phyloP scores from a whole-genome alignment of 345 rosid species.

The Dipteronia dyeriana region DNA sequence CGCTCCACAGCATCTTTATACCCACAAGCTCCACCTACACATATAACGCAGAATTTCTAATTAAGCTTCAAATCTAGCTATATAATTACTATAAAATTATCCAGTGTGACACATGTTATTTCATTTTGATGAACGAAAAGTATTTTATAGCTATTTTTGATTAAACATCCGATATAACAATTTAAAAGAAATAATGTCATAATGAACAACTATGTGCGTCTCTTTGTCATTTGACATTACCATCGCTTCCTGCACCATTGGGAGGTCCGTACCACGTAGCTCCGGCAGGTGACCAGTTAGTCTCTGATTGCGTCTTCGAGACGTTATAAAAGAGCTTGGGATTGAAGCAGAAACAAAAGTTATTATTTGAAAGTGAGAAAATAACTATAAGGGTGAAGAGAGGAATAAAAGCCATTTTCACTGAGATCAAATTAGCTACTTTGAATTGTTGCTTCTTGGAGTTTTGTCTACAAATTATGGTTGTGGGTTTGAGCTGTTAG shows the following conservation, averaged over 20 bases:
- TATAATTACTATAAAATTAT: background rate
- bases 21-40: constrained; percentile 77
- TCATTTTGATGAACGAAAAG: too few relatives aligned
- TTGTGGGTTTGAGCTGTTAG: background rate
- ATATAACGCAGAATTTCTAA: background rate
- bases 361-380: constrained; percentile 7
- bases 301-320: constrained; percentile 13
- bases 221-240: constrained; percentile 26
- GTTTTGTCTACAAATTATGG: background rate
- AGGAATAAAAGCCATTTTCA: background rate
- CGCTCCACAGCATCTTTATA: constrained; percentile 41
- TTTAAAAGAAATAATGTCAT: too few relatives aligned
- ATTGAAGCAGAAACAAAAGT: constrained; percentile 37
- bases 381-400: background rate
- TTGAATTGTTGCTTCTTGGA: background rate
- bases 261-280: constrained; percentile 72
- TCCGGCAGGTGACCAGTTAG: constrained; percentile 45
- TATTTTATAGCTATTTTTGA: too few relatives aligned
- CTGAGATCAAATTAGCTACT: background rate
- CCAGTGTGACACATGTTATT: background rate
- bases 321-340: constrained; percentile 37
- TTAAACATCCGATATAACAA: too few relatives aligned
- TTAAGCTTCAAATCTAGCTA: background rate
- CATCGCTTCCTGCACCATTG: constrained; percentile 50
- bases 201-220: background rate